Evolutionary conservation across 2,329 filamentous ascomycete genomes (phyloP).

Genomic region (Xylaria sp.): DNA sequence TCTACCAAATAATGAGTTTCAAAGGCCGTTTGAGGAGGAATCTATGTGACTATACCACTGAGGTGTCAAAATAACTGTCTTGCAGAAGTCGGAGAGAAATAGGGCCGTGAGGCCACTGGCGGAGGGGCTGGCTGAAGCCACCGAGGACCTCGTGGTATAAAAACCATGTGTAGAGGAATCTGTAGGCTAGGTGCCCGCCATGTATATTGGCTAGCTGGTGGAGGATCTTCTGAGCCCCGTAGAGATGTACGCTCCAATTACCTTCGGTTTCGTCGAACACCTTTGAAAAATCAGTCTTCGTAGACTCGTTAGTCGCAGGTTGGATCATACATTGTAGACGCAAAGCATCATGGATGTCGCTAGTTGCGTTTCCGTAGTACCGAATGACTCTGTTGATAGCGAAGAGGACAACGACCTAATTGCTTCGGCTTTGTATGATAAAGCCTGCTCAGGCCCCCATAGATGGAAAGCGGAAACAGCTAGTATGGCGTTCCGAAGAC

Average conservation of each 20-base stretch:
- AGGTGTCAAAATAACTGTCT: slow-evolving; percentile 49
- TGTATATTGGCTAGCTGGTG: slow-evolving; percentile 45
- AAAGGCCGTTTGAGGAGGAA: not conserved
- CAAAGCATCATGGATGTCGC: slow-evolving; percentile 63
- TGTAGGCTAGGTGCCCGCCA: slow-evolving; percentile 46
- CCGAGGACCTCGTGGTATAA: slow-evolving; percentile 60
- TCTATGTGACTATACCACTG: slow-evolving; percentile 43
- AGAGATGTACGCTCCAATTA: slow-evolving; percentile 58
- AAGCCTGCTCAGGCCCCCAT: slow-evolving; percentile 53
- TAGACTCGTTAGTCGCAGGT: not conserved
- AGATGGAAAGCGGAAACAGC: slow-evolving; percentile 58
- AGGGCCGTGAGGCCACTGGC: slow-evolving; percentile 43
- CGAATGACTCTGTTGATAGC: slow-evolving; percentile 48
- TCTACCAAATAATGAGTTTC: slow-evolving; percentile 47
- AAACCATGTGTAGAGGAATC: slow-evolving; percentile 60
- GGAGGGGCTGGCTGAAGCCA: slow-evolving; percentile 55
- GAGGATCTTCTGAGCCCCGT: slow-evolving; percentile 56
- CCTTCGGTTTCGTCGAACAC: slow-evolving; percentile 62
- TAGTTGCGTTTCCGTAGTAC: slow-evolving; percentile 54
- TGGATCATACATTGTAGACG: slow-evolving; percentile 59
- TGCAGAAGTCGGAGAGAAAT: slow-evolving; percentile 47
- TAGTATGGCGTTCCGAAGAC: slow-evolving; percentile 58
- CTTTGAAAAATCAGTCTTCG: slow-evolving; percentile 42
- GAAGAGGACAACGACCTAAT: slow-evolving; percentile 55
- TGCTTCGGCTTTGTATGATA: slow-evolving; percentile 57